These are phyloP conservation scores for Closterium sp. DNA, from an alignment of 139 green algal genomes.

Conservation along the genomic window DNA sequence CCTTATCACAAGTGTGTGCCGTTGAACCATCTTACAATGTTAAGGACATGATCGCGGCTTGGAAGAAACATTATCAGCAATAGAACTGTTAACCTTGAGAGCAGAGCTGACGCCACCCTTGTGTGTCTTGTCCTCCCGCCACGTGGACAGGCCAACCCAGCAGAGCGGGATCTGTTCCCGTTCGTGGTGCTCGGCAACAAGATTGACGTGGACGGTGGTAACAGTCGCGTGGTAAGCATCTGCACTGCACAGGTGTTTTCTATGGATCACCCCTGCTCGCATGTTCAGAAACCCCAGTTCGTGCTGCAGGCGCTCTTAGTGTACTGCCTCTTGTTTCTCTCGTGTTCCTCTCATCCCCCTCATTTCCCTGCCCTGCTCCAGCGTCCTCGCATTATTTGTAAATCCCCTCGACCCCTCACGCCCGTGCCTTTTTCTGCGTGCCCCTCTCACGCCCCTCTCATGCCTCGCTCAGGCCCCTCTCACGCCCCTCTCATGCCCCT, in stretches of 20 bases:
- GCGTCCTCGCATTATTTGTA: background rate
- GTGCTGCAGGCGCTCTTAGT: too few species aligned
- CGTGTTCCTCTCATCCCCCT: too few species aligned
- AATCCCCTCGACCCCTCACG: too few species aligned
- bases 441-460: too few species aligned
- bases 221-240: constrained; percentile 66
- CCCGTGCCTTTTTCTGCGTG: background rate
- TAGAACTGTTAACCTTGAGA: too few species aligned
- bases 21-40: too few species aligned
- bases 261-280: too few species aligned
- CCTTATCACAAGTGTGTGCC: too few species aligned
- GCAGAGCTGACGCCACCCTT: background rate
- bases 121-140: background rate
- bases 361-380: background rate
- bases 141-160: constrained; percentile 69
- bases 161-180: constrained; percentile 91
- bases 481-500: background rate
- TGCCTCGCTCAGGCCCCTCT: too few species aligned
- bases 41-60: background rate
- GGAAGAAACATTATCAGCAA: background rate
- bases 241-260: too few species aligned
- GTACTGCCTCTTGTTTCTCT: too few species aligned
- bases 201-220: constrained; percentile 86
- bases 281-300: too few species aligned
- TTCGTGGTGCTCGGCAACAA: constrained; percentile 99